Base-by-base conservation (phyloP, 2,329 filamentous ascomycete species). In the Cercospora zeina region DNA sequence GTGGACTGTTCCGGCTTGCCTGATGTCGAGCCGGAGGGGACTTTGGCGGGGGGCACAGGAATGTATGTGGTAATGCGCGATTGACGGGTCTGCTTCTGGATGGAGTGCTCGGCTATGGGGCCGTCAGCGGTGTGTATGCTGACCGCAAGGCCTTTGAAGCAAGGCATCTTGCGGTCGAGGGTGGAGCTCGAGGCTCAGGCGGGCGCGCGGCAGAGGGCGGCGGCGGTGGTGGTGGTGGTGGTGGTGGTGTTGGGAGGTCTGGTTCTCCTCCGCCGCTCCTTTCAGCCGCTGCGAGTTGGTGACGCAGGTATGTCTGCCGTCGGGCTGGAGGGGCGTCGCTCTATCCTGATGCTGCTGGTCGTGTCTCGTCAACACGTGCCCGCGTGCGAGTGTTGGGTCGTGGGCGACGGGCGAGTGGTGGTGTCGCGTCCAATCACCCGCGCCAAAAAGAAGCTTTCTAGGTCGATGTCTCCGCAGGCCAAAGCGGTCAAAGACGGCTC, bases 131-230 rank as follows among this genome's bases (percentile, higher is more conserved):
- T 87, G 80, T 99, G 95, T 77, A 97, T 96, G 84, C 91, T 96
- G 76, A 97, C 93, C 72, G 95, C 93, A 80, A 99, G 92, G 79
- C 95, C 95, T 83, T 97, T 96, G 82, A 97, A 99, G 86, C 93
- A 97, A 81, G 95, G 95, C 95, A 90, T 90, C 69, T 68, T 75
- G 69, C 69, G 70, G 71, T 69, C 69, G 58, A 13, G 51, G 31
- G 39, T 56, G 59, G 59, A 51, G 45, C 49, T 42, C 58, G 31
- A 49, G 59, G 39, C 58, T 16, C 36, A 45, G 27, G 60, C 54
- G 54, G 59, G 21, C n/a, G 58, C 21, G 50, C 27, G 24, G 11
- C 31, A 30, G 33, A 33, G 34, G 33, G 49, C 49, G 49, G 49
- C 33, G 49, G 49, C 33, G 30, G 10, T 51, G 24, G 3, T 27